Percentiles rank a stretch among this genome's conserved stretches.
Evolutionary conservation across 2,329 filamentous ascomycete genomes (phyloP).

Genomic region (Blumeriella jaapii): DNA sequence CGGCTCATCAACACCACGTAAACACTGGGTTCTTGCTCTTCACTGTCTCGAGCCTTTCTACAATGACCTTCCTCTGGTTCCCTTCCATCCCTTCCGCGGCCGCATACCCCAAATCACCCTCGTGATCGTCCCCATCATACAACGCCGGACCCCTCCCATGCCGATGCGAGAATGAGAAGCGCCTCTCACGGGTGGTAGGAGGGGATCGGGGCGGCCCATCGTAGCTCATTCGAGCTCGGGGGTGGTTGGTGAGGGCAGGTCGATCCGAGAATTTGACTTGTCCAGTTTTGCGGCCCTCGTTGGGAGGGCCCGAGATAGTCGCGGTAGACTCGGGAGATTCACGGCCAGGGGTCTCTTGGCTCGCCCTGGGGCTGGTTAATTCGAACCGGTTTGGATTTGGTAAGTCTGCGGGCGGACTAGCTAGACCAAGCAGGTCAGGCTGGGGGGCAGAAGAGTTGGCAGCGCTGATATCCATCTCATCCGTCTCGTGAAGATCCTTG

Average conservation of each 20-base stretch:
- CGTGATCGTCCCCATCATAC: slow-evolving; percentile 63
- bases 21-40: slow-evolving; percentile 95
- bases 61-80: slow-evolving; percentile 85
- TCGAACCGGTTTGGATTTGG: slow-evolving; percentile 70
- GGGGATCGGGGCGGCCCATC: slow-evolving; percentile 24
- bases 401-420: slow-evolving; percentile 49
- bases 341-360: slow-evolving; percentile 18
- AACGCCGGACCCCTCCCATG: slow-evolving; percentile 27
- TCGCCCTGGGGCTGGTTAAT: slow-evolving; percentile 35
- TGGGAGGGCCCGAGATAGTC: slow-evolving; percentile 5
- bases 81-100: slow-evolving; percentile 91
- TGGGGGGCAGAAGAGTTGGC: slow-evolving; percentile 46
- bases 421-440: slow-evolving; percentile 30
- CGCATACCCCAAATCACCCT: slow-evolving; percentile 89
- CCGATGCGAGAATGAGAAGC: slow-evolving; percentile 31
- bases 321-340: slow-evolving; percentile 15
- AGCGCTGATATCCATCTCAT: slow-evolving; percentile 86
- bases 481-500: slow-evolving; percentile 40
- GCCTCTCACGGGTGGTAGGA: slow-evolving; percentile 15
- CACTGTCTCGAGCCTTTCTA: slow-evolving; percentile 89
- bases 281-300: slow-evolving; percentile 14
- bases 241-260: slow-evolving; percentile 18
- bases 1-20: slow-evolving; percentile 71
- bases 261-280: slow-evolving; percentile 23
- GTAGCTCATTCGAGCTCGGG: slow-evolving; percentile 26